Evolutionary conservation across 1,139 yeast genomes (phyloP), one percentile per base, ranked within the genome.

Genomic region (Pneumocystis oryctolagi): DNA sequence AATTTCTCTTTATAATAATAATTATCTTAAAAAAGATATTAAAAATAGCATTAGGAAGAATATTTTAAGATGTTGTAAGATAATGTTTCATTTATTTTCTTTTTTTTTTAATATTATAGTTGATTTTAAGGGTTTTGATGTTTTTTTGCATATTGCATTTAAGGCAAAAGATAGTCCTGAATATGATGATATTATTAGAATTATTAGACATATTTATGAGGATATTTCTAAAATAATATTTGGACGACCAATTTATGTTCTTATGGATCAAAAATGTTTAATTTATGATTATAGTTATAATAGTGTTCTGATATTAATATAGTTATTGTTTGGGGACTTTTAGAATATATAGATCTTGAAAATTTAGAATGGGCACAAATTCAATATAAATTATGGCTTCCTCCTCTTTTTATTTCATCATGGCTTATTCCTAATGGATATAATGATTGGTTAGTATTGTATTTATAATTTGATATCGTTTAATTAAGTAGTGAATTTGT

Each of bases 381-480:
- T 47, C 55, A 47, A 47, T 47, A 47, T 25, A 47, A 47, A n/a
- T 47, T 47, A 47, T 47, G 55, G 55, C 55, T 47, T 25, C 55
- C 55, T 47, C 55, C 55, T 12, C 55, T 47, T 47, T 47, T 47
- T 28, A 47, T 47, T 47, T 47, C 55, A 25, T 47, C 55, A 12
- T 47, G 55, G 55, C 55, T 47, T 47, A 28, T 47, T 6, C 55
- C 30, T 25, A 25, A 25, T 47, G 31, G 30, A 12, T 14, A 14
- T 47, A 47, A 25, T 47, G 55, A 47, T 25, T 47, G 55, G 55
- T 25, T 47, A 25, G 30, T 47, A 40, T 40, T 40, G 8, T 14
- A 8, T 47, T 47, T 25, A 28, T 25, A n/a, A 9, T 25, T 12
- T 47, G 14, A n/a, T 47, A 47, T 47, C 9, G 20, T 9, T 25